A percentile compares a stretch with the other conserved stretches of the same genome.
phyloP scores from a whole-genome alignment of 164 flowering plant species.

The Vitis rotundifolia region DNA sequence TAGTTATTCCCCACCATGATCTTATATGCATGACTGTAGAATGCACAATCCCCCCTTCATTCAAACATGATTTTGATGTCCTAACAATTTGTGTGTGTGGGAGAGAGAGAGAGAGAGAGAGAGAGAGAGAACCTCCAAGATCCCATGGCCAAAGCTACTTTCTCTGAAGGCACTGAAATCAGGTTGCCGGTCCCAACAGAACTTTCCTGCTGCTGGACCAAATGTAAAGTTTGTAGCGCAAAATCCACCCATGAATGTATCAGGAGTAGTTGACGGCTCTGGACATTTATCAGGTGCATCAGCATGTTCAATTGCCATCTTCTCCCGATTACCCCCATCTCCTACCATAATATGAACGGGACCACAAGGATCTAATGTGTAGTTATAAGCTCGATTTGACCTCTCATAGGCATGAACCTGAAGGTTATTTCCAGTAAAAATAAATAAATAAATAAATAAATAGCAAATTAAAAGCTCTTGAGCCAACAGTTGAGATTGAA shows the following conservation, averaged over 20 bases:
- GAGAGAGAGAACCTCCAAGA: conserved; percentile 69
- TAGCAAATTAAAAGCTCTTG: no score
- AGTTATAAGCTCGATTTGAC: conserved; percentile 86
- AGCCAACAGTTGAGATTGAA: no score
- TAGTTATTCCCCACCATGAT: no score
- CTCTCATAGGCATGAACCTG: conserved; percentile 99
- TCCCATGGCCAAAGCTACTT: conserved; percentile 95
- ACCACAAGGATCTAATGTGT: conserved; percentile 86
- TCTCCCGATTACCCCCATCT: conserved; percentile 87
- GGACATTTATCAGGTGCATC: conserved; percentile 94
- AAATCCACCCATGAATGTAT: conserved; percentile 65
- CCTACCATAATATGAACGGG: conserved; percentile 82
- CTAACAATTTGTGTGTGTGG: neutral
- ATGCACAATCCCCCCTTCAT: no score
- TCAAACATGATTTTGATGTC: no score
- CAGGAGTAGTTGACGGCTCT: conserved; percentile 67
- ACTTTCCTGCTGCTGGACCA: conserved; percentile 82
- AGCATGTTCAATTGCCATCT: conserved; percentile 72
- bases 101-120: neutral
- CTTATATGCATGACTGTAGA: no score
- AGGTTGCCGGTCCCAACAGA: conserved; percentile 96
- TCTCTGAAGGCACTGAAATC: conserved; percentile 92
- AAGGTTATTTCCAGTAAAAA: no score
- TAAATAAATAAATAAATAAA: no score
- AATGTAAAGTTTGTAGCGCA: conserved; percentile 81